Evolutionary conservation across 495 filamentous ascomycete species (phyloP).

Genomic region (Platismatia glauca): DNA sequence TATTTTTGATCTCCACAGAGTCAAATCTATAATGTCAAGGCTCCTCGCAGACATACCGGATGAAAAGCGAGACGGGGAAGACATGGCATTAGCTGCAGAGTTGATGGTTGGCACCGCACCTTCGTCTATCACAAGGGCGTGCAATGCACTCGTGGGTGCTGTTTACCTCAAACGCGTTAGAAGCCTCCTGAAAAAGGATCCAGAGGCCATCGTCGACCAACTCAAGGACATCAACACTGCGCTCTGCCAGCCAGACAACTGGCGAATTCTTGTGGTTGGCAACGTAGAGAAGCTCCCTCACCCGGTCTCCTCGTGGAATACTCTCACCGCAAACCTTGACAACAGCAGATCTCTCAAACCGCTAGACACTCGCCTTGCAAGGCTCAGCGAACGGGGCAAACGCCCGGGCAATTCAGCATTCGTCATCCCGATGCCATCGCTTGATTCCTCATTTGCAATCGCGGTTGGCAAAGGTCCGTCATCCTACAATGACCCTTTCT

Average conservation of each 20-base stretch:
- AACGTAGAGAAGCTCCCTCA: constrained; percentile 65
- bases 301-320: constrained; percentile 79
- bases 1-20: constrained; percentile 72
- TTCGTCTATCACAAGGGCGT: constrained; percentile 66
- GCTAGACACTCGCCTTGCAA: constrained; percentile 47
- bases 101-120: constrained; percentile 67
- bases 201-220: constrained; percentile 58
- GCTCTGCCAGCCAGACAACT: constrained; percentile 72
- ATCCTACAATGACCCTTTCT: constrained; percentile 62
- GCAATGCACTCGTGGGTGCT: constrained; percentile 76
- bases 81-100: constrained; percentile 68
- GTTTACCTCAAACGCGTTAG: constrained; percentile 80
- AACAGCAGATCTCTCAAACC: constrained; percentile 43
- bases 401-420: constrained; percentile 64
- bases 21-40: constrained; percentile 76
- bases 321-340: constrained; percentile 42
- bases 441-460: constrained; percentile 85
- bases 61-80: constrained; percentile 76
- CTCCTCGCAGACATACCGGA: constrained; percentile 90
- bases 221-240: constrained; percentile 66
- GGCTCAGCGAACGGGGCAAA: constrained; percentile 62
- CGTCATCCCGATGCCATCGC: constrained; percentile 81
- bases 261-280: constrained; percentile 74
- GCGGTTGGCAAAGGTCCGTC: constrained; percentile 64
- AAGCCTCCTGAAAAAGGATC: constrained; percentile 61